Percentiles rank a stretch among this genome's conserved stretches.
These are phyloP conservation scores for Lotus japonicus DNA, from an alignment of 306 rosid genomes.

Conservation along the genomic window DNA sequence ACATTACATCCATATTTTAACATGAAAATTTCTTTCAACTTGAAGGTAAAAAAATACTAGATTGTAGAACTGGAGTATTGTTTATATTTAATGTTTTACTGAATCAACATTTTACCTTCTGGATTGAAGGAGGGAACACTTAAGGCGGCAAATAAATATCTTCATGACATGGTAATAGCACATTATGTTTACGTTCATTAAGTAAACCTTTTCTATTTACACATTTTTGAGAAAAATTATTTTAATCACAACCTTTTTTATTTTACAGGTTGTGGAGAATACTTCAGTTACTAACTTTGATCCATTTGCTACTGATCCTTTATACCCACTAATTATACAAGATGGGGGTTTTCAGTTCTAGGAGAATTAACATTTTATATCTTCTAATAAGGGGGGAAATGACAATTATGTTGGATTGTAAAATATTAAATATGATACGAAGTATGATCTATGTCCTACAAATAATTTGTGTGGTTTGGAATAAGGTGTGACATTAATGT, in stretches of 20 bases:
- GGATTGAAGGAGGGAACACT: slow-evolving; percentile 51
- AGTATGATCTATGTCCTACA: background rate
- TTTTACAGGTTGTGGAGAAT: slow-evolving; percentile 56
- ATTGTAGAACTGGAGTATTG: too few relatives aligned
- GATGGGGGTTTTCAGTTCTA: slow-evolving; percentile 54
- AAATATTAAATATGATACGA: background rate
- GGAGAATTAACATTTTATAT: background rate
- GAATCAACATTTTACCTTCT: background rate
- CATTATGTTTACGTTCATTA: background rate
- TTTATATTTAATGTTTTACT: background rate
- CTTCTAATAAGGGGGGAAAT: background rate
- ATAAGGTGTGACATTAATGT: background rate
- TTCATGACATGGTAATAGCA: slow-evolving; percentile 46
- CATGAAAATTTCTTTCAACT: too few relatives aligned
- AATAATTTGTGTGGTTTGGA: background rate
- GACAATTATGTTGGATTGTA: background rate
- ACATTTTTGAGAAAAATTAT: too few relatives aligned
- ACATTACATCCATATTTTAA: too few relatives aligned
- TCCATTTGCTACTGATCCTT: slow-evolving; percentile 34
- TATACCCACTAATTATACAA: slow-evolving; percentile 46
- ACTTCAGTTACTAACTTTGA: slow-evolving; percentile 26
- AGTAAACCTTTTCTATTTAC: background rate
- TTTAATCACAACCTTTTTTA: background rate
- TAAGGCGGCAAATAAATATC: slow-evolving; percentile 47
- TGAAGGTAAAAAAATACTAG: too few relatives aligned